Evolutionary conservation across 2,329 filamentous ascomycete genomes (phyloP).

Genomic region (Pseudogymnoascus sp.): DNA sequence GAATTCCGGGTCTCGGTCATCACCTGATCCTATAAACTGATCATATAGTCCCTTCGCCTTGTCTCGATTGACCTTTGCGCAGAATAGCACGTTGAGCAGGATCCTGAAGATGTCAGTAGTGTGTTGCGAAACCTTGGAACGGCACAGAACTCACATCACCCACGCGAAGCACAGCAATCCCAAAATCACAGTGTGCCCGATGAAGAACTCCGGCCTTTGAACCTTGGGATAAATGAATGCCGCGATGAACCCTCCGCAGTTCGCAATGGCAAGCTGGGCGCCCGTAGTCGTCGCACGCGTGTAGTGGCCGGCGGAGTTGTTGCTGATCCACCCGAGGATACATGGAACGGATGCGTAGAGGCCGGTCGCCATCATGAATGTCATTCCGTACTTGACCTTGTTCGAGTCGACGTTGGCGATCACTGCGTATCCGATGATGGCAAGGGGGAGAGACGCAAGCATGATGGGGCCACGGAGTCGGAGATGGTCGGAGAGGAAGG

Average conservation of each 20-base stretch:
- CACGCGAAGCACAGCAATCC: slow-evolving; percentile 53
- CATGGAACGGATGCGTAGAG: slow-evolving; percentile 40
- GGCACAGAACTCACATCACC: slow-evolving; percentile 46
- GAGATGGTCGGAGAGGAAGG: slow-evolving; percentile 53
- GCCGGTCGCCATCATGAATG: slow-evolving; percentile 39
- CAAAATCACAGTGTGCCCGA: slow-evolving; percentile 54
- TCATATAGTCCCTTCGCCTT: slow-evolving; percentile 53
- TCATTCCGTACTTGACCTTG: slow-evolving; percentile 40
- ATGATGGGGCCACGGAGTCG: slow-evolving; percentile 53
- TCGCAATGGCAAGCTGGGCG: slow-evolving; percentile 58
- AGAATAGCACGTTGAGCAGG: slow-evolving; percentile 52
- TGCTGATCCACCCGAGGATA: slow-evolving; percentile 48
- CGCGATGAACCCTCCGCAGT: slow-evolving; percentile 59
- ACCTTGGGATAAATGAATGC: slow-evolving; percentile 22
- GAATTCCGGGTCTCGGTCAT: slow-evolving; percentile 57
- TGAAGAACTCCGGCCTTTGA: slow-evolving; percentile 49
- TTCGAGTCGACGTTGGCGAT: slow-evolving; percentile 44
- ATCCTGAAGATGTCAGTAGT: slow-evolving; percentile 35
- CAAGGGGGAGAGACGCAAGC: slow-evolving; percentile 54
- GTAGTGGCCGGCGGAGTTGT: slow-evolving; percentile 56
- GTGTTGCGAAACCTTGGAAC: neutral
- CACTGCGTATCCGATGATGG: slow-evolving; percentile 57
- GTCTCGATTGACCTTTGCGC: slow-evolving; percentile 54
- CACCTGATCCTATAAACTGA: slow-evolving; percentile 46
- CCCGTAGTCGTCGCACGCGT: slow-evolving; percentile 61